Base-by-base conservation (phyloP, 2,329 filamentous ascomycete genomes). In the Colletotrichum magnum region DNA sequence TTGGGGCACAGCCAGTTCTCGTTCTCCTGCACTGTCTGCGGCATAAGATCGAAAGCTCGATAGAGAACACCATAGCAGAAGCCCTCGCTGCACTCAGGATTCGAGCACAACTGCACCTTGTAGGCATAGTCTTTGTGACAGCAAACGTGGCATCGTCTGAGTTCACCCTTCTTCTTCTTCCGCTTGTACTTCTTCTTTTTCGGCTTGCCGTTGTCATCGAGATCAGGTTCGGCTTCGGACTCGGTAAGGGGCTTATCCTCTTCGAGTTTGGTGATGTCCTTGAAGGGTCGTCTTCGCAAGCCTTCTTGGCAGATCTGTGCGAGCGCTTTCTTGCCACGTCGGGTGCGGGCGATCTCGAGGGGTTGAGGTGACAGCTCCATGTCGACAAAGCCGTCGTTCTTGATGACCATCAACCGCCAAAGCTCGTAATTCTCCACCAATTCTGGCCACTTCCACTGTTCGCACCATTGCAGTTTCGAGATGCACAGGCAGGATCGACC, bases 51-150 rank as follows among this genome's bases (percentile, higher is more conserved):
- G 76, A 97, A 97, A 0, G 94, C 95, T 64, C 96, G 88, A 81
- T 94, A 98, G 2, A 99, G 85, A 16, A 92, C 92, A n/a, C 95
- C 95, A 76, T 97, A 99, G 79, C 96, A 98, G 77, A 97, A 99
- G 0, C 89, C 89, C 64, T 93, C 86, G 13, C 87, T 85, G 75
- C 96, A 98, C 9, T 87, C 88, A 3, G 83, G 81, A 45, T 84
- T 90, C 0, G 90, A 90, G 79, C 96, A 99, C 59, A 90, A 88
- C 2, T 94, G 94, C 71, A 97, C 89, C 75, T 94, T 95, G 89
- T 97, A 98, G 21, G 86, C 90, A 59, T 93, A 91, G 75, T 98
- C 94, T 51, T 90, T 88, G 76, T 93, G 89, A 67, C 89, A 89
- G 79, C 95, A 98, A 9, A 97, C 92, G 77, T 98, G 96, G 75